These are phyloP conservation scores for Wallacemonas sp. DNA, from an alignment of 208 protist species.

Conservation along the genomic window DNA sequence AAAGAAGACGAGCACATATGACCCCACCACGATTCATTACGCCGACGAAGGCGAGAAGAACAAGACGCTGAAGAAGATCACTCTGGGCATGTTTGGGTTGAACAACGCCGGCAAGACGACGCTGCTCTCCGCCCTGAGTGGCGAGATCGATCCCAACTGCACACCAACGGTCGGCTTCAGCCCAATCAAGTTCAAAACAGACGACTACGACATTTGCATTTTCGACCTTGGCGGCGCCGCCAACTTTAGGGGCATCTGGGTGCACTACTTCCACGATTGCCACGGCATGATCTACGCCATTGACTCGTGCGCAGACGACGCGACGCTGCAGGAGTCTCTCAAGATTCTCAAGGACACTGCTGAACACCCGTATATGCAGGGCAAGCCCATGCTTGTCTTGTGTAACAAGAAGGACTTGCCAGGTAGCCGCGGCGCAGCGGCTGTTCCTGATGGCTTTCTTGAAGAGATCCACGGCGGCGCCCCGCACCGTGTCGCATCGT, in stretches of 20 bases:
- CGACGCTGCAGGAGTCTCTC: constrained; percentile 64
- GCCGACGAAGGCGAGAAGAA: constrained; percentile 16
- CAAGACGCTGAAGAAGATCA: constrained; percentile 55
- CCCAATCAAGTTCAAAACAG: constrained; percentile 84
- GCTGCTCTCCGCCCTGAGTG: constrained; percentile 97
- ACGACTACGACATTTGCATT: constrained; percentile 86
- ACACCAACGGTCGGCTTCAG: constrained; percentile 89
- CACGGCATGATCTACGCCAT: constrained; percentile 90
- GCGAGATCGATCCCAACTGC: constrained; percentile 93
- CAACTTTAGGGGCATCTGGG: constrained; percentile 92
- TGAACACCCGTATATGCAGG: constrained; percentile 91
- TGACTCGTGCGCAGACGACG: constrained; percentile 71
- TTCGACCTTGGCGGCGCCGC: constrained; percentile 90
- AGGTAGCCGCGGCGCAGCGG: constrained; percentile 43
- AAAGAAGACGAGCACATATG: constrained; percentile 77
- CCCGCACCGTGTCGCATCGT: constrained; percentile 60
- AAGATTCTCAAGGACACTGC: constrained; percentile 79
- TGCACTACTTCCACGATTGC: constrained; percentile 92
- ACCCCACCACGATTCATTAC: constrained; percentile 75
- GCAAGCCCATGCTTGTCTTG: constrained; percentile 98
- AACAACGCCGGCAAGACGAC: constrained; percentile 98
- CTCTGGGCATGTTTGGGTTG: constrained; percentile 86
- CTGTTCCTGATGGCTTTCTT: constrained; percentile 73
- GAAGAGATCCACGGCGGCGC: constrained; percentile 42
- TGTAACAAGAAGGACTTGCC: constrained; percentile 99